Evolutionary conservation across 2,329 filamentous ascomycete genomes (phyloP).

Genomic region (Fusarium xyrophilum): DNA sequence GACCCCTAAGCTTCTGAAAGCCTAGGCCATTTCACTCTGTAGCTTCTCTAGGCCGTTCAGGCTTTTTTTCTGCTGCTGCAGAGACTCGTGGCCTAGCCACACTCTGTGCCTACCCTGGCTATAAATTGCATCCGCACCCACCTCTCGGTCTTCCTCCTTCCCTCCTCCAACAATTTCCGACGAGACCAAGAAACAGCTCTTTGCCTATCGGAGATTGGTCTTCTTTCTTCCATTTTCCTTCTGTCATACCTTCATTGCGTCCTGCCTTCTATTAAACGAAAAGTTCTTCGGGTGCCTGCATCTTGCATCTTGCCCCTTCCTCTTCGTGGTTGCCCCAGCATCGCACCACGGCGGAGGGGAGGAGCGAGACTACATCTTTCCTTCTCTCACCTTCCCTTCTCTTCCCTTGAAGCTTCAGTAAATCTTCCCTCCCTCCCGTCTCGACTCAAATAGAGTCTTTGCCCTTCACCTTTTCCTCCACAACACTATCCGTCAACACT

Average conservation of each 20-base stretch:
- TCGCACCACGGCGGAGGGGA: neutral
- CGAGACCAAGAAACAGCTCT: neutral
- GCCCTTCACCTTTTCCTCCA: too few relatives aligned
- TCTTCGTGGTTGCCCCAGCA: neutral
- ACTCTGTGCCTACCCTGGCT: neutral
- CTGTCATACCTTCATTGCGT: too few relatives aligned
- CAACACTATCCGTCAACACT: neutral
- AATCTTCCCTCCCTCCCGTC: neutral
- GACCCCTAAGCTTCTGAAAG: neutral
- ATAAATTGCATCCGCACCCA: slow-evolving; percentile 10
- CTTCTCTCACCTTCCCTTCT: neutral
- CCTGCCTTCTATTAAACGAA: neutral
- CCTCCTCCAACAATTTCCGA: slow-evolving; percentile 1
- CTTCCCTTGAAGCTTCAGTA: neutral
- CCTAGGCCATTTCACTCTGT: neutral
- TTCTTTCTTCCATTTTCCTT: neutral
- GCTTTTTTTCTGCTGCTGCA: neutral
- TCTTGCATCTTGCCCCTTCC: neutral
- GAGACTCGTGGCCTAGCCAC: neutral
- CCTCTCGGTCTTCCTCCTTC: neutral
- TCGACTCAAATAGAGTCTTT: neutral
- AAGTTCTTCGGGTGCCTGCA: neutral
- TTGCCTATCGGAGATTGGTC: neutral
- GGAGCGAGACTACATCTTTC: neutral
- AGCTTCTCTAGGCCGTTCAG: neutral